Base-by-base conservation (phyloP, 2,329 filamentous ascomycete genomes). In the Ilyonectria mors-panacis region DNA sequence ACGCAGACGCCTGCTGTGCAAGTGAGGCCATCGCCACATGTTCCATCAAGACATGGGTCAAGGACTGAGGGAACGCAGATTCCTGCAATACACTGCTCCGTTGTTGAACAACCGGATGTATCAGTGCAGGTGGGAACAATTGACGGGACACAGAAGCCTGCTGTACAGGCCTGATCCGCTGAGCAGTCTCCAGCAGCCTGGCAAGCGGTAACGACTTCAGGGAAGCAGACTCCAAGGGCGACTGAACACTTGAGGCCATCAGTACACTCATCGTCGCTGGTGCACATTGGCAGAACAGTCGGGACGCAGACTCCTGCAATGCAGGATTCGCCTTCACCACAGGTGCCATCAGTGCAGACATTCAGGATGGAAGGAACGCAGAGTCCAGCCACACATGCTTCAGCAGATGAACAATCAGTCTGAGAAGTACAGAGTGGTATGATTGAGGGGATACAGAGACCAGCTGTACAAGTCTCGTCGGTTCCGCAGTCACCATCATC, bases 1-100 rank as follows among this genome's bases (percentile, higher is more conserved):
- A 63, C 30, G 26, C 60, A 63, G 1, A 63, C 53, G 6, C 53
- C 53, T 3, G 21, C 56, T 6, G 54, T 53, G 10, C 61, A 63
- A 9, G 23, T 55, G 37, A 55, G 37, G 23, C 48, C 48, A 28
- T 9, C 58, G 6, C 12, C 35, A 19, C 59, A 62, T 9, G 33
- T 4, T 15, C 23, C 33, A 23, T 28, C 30, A 2, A 30, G 9
- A 17, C 60, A 63, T 15, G 39, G 6, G 6, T 17, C 15, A 2
- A 42, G 17, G 15, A n/a, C 39, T n/a, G 39, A 13, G 5, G 62
- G 62, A 23, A 64, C 6, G 28, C 56, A 54, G 13, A 57, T 10
- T 2, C 35, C 39, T 3, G 54, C 13, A 9, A 47, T n/a, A 50
- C 61, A 63, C 33, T 48, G 48, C 9, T 45, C 39, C 30, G 15